Percentiles rank a stretch among this genome's conserved stretches.
These are phyloP conservation scores for Hevea brasiliensis DNA, from an alignment of 345 rosid genomes.

Conservation along the genomic window DNA sequence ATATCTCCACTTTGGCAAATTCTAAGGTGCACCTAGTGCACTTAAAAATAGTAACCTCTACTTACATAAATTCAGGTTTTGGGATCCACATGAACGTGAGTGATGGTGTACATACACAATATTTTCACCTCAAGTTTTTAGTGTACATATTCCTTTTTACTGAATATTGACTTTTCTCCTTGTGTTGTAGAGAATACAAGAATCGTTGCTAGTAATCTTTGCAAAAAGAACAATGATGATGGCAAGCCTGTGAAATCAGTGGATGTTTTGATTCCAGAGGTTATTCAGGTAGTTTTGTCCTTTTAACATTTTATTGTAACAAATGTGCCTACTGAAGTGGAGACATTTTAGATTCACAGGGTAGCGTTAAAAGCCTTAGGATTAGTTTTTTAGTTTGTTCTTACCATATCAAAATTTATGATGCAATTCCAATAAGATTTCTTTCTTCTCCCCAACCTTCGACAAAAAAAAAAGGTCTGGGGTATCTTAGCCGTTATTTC, in stretches of 20 bases:
- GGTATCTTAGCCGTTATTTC: not conserved
- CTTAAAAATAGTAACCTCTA: no score
- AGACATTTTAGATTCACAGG: not conserved
- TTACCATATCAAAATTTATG: no score
- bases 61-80: no score
- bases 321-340: conserved; percentile 5
- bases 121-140: no score
- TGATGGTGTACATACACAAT: no score
- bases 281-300: conserved; percentile 66
- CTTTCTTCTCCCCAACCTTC: no score
- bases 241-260: conserved; percentile 43
- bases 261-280: conserved; percentile 89
- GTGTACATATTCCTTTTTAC: conserved; percentile 2
- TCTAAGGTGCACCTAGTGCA: no score
- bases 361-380: not conserved
- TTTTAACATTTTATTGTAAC: conserved; percentile 9
- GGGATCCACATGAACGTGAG: no score
- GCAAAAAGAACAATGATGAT: conserved; percentile 47
- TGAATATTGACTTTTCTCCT: conserved; percentile 15
- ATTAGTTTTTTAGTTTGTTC: no score
- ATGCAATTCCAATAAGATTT: no score
- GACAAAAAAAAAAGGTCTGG: no score
- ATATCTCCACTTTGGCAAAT: conserved; percentile 6
- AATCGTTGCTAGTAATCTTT: conserved; percentile 74
- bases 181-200: conserved; percentile 72